Evolutionary conservation across 192 early-diverging fungal genomes (phyloP).

Genomic region (Thoreauomyces humboldtii): DNA sequence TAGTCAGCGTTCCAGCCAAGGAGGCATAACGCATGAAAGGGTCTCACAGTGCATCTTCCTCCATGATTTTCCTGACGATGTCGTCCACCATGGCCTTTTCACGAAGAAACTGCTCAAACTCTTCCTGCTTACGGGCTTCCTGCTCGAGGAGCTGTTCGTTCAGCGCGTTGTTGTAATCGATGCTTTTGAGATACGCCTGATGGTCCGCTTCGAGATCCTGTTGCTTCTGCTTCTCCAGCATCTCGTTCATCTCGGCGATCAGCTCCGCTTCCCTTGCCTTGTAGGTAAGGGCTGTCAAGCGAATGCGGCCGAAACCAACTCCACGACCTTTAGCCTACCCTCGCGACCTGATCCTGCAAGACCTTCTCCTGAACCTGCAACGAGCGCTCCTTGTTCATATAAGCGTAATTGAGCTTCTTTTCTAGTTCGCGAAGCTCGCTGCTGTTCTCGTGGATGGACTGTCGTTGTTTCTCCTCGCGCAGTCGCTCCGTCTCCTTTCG

Average conservation of each 20-base stretch:
- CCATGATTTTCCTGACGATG: conserved; percentile 49
- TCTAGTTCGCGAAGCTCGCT: conserved; percentile 56
- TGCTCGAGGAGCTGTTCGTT: conserved; percentile 50
- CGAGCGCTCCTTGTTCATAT: conserved; percentile 60
- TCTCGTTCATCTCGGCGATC: conserved; percentile 39
- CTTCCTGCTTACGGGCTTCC: conserved; percentile 42
- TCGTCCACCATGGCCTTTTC: conserved; percentile 63
- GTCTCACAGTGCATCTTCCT: conserved; percentile 55
- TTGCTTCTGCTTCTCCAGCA: conserved; percentile 34
- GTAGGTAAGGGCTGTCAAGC: too few species aligned
- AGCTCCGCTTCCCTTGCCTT: conserved; percentile 31
- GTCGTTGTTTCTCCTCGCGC: conserved; percentile 49
- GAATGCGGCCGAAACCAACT: too few species aligned
- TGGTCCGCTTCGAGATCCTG: conserved; percentile 43
- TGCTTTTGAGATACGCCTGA: conserved; percentile 34
- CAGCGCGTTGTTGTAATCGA: conserved; percentile 46
- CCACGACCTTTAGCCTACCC: conserved; percentile 20
- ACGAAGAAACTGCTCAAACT: conserved; percentile 56
- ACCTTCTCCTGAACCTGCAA: conserved; percentile 55
- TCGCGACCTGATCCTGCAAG: conserved; percentile 24
- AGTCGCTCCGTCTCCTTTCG: conserved; percentile 33
- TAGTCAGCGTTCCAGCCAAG: too few species aligned
- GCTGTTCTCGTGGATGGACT: conserved; percentile 55
- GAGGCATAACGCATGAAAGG: too few species aligned
- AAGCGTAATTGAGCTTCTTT: conserved; percentile 60